Evolutionary conservation across 2,329 filamentous ascomycete genomes (phyloP), one percentile per base, ranked within the genome.

Genomic region (Ceratocystis destructans): DNA sequence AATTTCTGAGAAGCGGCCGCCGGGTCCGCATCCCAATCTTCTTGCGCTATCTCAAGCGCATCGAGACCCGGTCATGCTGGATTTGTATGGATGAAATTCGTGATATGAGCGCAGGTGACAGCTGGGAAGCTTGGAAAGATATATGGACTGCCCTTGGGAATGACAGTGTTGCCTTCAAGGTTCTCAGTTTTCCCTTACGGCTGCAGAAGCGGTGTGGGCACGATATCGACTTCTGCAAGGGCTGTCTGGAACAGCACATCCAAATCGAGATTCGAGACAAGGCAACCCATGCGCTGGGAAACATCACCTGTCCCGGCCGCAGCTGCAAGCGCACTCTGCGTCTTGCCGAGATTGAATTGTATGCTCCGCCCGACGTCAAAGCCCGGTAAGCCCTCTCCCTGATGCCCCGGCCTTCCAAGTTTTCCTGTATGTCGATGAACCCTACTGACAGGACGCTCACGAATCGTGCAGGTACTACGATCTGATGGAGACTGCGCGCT

Each of bases 1-100:
- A 33, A 28, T 59, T 66, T 17, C 17, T 22, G 8, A 17, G 65
- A 5, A 53, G 53, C 41, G 44, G 57, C 8, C 28, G 5, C 41
- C 37, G 37, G 6, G 25, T 48, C 12, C 64, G 45, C 17, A 62
- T 57, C 15, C 65, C 61, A 5, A 22, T 66, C 25, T 63, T 66
- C n/a, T 5, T 46, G 28, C 59, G 59, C 22, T 66, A 66, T 31
- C 50, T 66, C 8, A 37, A 63, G 20, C 61, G 61, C 2, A 33
- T 20, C 33, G 33, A 31, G 12, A 46, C 65, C 5, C 28, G 46
- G 12, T 25, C 57, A 4, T 66, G 61, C 59, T 33, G 33, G 8
- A 22, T 66, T 20, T 66, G 65, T 25, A 25, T 63, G 20, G 61
- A 50, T 2, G 65, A 63, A 12, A 62, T 66, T 10, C 45, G 62